Conservation (phyloP, 1,139 yeast genomes). For the Debaryomyces fabryi region DNA sequence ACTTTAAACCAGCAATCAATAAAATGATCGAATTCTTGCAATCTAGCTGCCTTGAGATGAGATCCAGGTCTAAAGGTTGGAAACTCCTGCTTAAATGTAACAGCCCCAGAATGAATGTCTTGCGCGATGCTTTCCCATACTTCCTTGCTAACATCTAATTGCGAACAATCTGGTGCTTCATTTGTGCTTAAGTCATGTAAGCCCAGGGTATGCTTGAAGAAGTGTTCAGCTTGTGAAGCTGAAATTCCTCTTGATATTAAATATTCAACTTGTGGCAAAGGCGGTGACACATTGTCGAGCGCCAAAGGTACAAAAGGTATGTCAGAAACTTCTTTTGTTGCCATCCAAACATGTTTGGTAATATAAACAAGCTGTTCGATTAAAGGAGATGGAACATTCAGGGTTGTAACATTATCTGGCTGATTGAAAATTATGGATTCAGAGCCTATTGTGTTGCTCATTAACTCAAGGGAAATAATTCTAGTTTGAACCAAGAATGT, state of each 20-base stretch:
- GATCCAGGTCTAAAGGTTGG: slow-evolving; percentile 15
- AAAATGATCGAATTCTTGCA: slow-evolving; percentile 33
- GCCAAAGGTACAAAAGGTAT: slow-evolving; percentile 46
- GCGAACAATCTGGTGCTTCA: slow-evolving; percentile 29
- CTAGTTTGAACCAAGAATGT: slow-evolving; percentile 46
- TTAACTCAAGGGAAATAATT: slow-evolving; percentile 38
- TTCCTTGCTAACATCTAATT: slow-evolving; percentile 25
- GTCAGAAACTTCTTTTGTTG: slow-evolving; percentile 27
- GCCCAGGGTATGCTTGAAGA: slow-evolving; percentile 32
- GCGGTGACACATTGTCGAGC: slow-evolving; percentile 53
- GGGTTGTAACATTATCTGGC: slow-evolving; percentile 14
- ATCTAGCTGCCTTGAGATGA: slow-evolving; percentile 28
- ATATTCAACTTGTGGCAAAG: slow-evolving; percentile 52
- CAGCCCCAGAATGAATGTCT: slow-evolving; percentile 15
- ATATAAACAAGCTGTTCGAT: slow-evolving; percentile 42
- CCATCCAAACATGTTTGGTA: slow-evolving; percentile 33
- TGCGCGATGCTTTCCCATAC: slow-evolving; percentile 23
- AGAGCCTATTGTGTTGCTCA: slow-evolving; percentile 30
- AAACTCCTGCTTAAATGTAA: slow-evolving; percentile 19
- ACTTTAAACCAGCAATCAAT: slow-evolving; percentile 52
- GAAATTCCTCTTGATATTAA: slow-evolving; percentile 49
- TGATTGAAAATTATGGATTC: slow-evolving; percentile 15
- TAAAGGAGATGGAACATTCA: slow-evolving; percentile 30
- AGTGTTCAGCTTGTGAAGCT: slow-evolving; percentile 40
- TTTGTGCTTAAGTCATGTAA: slow-evolving; percentile 22